These are phyloP conservation scores for Lathyrus aphaca DNA, from an alignment of 306 rosid species.

Conservation along the genomic window DNA sequence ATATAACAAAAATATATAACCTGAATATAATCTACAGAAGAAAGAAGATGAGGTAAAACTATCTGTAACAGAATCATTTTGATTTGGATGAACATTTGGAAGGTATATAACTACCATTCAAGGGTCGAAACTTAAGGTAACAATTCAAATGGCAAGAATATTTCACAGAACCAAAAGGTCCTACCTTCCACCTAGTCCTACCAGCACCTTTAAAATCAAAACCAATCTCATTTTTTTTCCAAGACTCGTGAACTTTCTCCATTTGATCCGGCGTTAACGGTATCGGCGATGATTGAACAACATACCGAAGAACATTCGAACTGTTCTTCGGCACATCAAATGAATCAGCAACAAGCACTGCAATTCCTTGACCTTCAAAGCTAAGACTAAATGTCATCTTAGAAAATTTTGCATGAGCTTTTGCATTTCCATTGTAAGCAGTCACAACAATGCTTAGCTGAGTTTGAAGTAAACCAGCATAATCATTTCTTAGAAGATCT, in stretches of 20 bases:
- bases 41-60: conserved; percentile 9
- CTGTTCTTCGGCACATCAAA: conserved; percentile 66
- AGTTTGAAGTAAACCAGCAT: conserved; percentile 59
- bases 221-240: conserved; percentile 54
- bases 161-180: conserved; percentile 64
- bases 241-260: conserved; percentile 49
- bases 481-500: conserved; percentile 48
- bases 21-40: not conserved
- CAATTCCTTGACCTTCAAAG: conserved; percentile 55
- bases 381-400: conserved; percentile 52
- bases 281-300: conserved; percentile 53
- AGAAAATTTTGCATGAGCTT: conserved; percentile 76
- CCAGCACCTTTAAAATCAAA: conserved; percentile 65
- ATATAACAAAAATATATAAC: no score
- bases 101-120: conserved; percentile 59
- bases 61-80: conserved; percentile 43
- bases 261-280: conserved; percentile 59
- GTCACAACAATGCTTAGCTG: conserved; percentile 54
- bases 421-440: conserved; percentile 72
- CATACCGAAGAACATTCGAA: conserved; percentile 47
- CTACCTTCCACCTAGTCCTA: conserved; percentile 68
- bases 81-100: conserved; percentile 64
- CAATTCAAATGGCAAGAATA: conserved; percentile 60
- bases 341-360: conserved; percentile 52
- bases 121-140: conserved; percentile 58